Base-by-base conservation (phyloP, 306 rosid genomes). In the Lathyrus sativus region DNA sequence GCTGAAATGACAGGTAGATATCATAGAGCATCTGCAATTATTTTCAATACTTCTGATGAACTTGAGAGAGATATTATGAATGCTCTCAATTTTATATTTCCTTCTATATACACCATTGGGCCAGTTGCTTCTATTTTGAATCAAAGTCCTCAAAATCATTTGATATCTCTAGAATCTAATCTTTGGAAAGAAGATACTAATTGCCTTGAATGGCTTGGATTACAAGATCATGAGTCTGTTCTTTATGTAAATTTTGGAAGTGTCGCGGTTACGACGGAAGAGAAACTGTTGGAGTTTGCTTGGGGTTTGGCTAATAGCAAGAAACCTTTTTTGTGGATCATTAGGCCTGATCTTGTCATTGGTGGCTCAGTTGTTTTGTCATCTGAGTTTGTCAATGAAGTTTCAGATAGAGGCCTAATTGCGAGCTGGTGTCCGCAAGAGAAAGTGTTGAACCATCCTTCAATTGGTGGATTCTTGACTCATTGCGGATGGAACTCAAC, bases 401-500 rank as follows among this genome's bases (percentile, higher is more conserved):
- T 4, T 59, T 15, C 28, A 0, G n/a, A 59, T 35, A 59, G 65
- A 59, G 65, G 65, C 43, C 9, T 59, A 35, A 59, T 59, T 0
- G 65, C 26, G 2, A 59, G 71, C 1, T 78, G 82, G 78, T 78
- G 82, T 15, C 71, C 60, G 10, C 82, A 78, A 46, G 82, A 78
- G 28, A 1, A 73, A 46, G 82, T 78, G 48, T 5, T 78, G 58
- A 72, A 61, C 62, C 78, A 73, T 9, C 71, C 71, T 38, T 59
- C 65, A n/a, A 1, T 59, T 0, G 65, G 63, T 1, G 66, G 74
- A 39, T 78, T 78, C 39, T 51, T 78, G 65, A 78, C 82, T 29
- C 82, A 78, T 15, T 65, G 77, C 31, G 74, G 82, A 37, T 78
- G 82, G 78, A 78, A 78, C 39, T 75, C 79, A 3, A 71, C 73